Evolutionary conservation across 768 basidiomycete genomes (phyloP).

Genomic region (Artomyces pyxidatus): DNA sequence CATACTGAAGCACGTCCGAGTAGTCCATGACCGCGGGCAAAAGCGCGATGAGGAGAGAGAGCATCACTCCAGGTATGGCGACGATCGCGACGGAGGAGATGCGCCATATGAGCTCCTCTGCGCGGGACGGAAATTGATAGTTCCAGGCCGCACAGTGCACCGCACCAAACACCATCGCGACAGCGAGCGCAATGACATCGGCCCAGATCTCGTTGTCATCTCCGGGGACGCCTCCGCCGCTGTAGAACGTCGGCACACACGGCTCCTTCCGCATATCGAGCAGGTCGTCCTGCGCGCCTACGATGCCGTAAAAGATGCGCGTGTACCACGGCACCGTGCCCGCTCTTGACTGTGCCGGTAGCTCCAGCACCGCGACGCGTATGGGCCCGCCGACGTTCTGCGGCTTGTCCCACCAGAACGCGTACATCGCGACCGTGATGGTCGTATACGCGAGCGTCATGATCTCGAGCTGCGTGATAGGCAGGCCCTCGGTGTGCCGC

Average conservation of each 20-base stretch:
- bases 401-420: neutral
- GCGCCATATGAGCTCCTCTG: neutral
- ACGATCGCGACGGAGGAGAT: neutral
- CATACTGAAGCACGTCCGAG: no score
- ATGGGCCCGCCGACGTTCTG: neutral
- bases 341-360: neutral
- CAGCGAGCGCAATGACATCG: neutral
- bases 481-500: slow-evolving; percentile 17
- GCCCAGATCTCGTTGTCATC: neutral
- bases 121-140: neutral
- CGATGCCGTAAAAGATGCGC: neutral
- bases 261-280: neutral
- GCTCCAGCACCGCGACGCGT: neutral
- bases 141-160: neutral
- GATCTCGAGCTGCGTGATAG: slow-evolving; percentile 25
- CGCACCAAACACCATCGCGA: neutral
- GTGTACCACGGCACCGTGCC: neutral
- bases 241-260: neutral
- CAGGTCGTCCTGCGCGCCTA: neutral
- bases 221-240: neutral
- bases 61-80: neutral
- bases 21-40: no score
- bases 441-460: slow-evolving; percentile 21
- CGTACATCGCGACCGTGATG: neutral
- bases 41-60: no score